These are phyloP conservation scores for Chaetomium fimeti DNA, from an alignment of 495 filamentous ascomycete genomes.

Conservation along the genomic window DNA sequence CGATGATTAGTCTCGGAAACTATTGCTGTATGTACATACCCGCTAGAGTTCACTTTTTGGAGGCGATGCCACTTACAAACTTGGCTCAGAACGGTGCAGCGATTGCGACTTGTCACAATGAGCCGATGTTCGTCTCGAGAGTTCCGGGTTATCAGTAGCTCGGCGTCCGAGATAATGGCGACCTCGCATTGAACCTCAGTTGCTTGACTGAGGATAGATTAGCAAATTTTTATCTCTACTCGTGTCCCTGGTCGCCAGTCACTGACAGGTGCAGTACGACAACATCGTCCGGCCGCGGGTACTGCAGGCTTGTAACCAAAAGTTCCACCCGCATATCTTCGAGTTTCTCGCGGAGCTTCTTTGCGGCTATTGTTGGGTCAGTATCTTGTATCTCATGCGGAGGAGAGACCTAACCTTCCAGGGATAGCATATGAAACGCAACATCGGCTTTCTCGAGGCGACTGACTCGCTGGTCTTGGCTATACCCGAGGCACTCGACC, in stretches of 20 bases:
- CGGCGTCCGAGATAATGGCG: slow-evolving; percentile 24
- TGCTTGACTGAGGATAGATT: slow-evolving; percentile 16
- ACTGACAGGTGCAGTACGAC: slow-evolving; percentile 28
- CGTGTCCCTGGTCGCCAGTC: accelerated
- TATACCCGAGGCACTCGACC: slow-evolving; percentile 20
- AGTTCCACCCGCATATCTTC: slow-evolving; percentile 31
- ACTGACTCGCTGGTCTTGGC: not conserved
- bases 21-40: no score
- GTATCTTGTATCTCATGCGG: not conserved
- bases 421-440: slow-evolving; percentile 3
- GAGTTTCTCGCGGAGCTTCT: slow-evolving; percentile 20
- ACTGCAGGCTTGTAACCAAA: slow-evolving; percentile 24
- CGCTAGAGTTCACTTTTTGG: not conserved
- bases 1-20: not conserved
- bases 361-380: slow-evolving; percentile 14
- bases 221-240: not conserved
- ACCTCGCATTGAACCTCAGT: slow-evolving; percentile 28
- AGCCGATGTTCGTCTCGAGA: slow-evolving; percentile 19
- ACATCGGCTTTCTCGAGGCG: slow-evolving; percentile 11
- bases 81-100: slow-evolving; percentile 30
- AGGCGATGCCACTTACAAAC: slow-evolving; percentile 3
- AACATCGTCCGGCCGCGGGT: slow-evolving; percentile 24
- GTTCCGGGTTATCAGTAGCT: slow-evolving; percentile 24
- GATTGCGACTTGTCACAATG: slow-evolving; percentile 26
- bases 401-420: not conserved